Evolutionary conservation across 2,329 filamentous ascomycete species (phyloP).

Genomic region (Pestalotiopsis sp.): DNA sequence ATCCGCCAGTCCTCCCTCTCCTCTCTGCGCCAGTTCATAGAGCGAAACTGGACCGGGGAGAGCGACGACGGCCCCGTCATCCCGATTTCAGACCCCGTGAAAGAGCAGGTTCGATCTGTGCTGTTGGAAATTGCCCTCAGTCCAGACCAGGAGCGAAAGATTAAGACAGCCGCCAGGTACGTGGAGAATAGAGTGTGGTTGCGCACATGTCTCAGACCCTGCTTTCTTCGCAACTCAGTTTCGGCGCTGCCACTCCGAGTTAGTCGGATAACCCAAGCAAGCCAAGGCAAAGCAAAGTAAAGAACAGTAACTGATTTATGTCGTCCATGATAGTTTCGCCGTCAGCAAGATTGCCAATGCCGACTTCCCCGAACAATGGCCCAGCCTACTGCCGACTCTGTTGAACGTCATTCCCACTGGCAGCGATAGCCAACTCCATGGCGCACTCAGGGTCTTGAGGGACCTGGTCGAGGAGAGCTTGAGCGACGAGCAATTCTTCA

Average conservation of each 20-base stretch:
- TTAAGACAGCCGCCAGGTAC: slow-evolving; percentile 86
- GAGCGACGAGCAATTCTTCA: slow-evolving; percentile 94
- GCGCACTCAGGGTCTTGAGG: slow-evolving; percentile 82
- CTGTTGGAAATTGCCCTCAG: slow-evolving; percentile 79
- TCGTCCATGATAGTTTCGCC: slow-evolving; percentile 54
- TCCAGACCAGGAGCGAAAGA: slow-evolving; percentile 76
- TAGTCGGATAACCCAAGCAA: background rate
- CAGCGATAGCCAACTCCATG: slow-evolving; percentile 80
- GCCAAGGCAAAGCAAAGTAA: no score
- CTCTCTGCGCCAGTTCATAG: slow-evolving; percentile 79
- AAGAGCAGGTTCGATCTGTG: slow-evolving; percentile 71
- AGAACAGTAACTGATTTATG: slow-evolving; percentile 15
- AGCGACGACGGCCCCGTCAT: slow-evolving; percentile 69
- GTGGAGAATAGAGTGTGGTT: slow-evolving; percentile 26
- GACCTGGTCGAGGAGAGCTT: slow-evolving; percentile 93
- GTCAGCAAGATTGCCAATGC: slow-evolving; percentile 92
- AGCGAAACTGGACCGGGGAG: slow-evolving; percentile 79
- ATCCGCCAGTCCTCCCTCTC: slow-evolving; percentile 84
- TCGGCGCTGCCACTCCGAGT: background rate
- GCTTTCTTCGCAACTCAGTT: background rate
- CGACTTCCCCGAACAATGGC: slow-evolving; percentile 96
- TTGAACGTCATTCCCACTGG: slow-evolving; percentile 77
- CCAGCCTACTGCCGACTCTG: slow-evolving; percentile 80
- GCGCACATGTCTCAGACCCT: background rate
- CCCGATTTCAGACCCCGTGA: slow-evolving; percentile 72